phyloP scores from a whole-genome alignment of 192 early-diverging fungal species.

The Dispira parvispora region DNA sequence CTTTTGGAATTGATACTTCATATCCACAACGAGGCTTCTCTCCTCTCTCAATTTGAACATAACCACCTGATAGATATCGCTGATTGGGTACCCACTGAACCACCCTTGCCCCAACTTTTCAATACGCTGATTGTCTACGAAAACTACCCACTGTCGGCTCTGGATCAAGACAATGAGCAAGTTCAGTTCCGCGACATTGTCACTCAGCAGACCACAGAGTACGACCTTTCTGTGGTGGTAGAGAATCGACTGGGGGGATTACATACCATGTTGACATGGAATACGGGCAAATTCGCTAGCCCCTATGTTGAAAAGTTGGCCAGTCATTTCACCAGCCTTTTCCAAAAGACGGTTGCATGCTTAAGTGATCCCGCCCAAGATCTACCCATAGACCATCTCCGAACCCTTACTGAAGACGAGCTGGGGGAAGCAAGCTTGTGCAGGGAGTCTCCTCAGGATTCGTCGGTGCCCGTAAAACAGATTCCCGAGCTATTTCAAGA shows the following conservation, averaged over 20 bases:
- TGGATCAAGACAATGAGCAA: neutral
- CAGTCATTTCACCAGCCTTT: neutral
- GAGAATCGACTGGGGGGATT: neutral
- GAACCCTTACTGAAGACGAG: neutral
- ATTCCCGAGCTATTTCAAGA: neutral
- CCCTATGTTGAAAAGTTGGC: neutral
- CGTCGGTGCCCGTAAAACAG: no score
- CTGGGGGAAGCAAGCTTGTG: no score
- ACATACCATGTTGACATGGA: neutral
- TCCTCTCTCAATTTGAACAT: neutral
- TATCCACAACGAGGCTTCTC: neutral
- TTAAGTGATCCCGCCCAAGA: neutral
- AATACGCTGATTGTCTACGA: neutral
- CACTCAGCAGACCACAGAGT: neutral
- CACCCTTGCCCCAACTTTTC: neutral
- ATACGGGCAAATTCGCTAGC: neutral
- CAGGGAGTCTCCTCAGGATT: neutral
- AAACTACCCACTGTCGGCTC: neutral
- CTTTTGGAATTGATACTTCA: neutral
- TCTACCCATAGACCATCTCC: neutral
- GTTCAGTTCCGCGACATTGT: neutral
- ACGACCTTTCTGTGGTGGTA: neutral
- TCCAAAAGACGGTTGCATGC: neutral
- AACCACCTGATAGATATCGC: neutral
- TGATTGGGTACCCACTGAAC: neutral